Conservation (phyloP, 495 filamentous ascomycete species). For the Penicillium pancosmium region DNA sequence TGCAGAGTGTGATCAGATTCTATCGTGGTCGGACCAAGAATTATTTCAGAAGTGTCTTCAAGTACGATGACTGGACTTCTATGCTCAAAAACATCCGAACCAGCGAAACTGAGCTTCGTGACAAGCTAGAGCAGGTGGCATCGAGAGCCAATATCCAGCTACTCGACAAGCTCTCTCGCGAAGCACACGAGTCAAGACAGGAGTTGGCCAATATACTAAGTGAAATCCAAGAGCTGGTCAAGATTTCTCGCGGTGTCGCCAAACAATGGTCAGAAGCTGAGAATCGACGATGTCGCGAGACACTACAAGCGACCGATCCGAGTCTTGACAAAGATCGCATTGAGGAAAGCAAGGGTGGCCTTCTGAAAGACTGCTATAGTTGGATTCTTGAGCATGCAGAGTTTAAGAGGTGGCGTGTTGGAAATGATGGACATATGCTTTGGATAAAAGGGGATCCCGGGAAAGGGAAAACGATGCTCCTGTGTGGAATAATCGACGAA, state of each 20-base stretch:
- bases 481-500: slow-evolving; percentile 44
- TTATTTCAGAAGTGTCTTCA: slow-evolving; percentile 7
- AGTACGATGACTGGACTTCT: slow-evolving; percentile 10
- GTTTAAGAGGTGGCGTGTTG: slow-evolving; percentile 27
- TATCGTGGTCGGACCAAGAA: slow-evolving; percentile 9
- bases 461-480: slow-evolving; percentile 41
- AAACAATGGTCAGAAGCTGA: slow-evolving; percentile 8
- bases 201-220: neutral
- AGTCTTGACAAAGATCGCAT: slow-evolving; percentile 38
- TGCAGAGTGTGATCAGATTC: slow-evolving; percentile 16
- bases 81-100: neutral
- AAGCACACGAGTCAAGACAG: slow-evolving; percentile 1
- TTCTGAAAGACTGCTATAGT: slow-evolving; percentile 40
- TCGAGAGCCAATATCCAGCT: neutral
- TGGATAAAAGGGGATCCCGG: slow-evolving; percentile 31
- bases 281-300: slow-evolving; percentile 1
- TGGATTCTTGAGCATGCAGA: slow-evolving; percentile 43
- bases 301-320: slow-evolving; percentile 33
- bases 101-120: neutral
- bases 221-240: neutral
- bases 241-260: neutral
- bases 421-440: slow-evolving; percentile 9
- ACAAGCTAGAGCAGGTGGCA: neutral
- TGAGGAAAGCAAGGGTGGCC: slow-evolving; percentile 27
- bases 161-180: slow-evolving; percentile 1